Conservation (phyloP, 108 stramenopile genomes). For the Seminavis robusta region DNA sequence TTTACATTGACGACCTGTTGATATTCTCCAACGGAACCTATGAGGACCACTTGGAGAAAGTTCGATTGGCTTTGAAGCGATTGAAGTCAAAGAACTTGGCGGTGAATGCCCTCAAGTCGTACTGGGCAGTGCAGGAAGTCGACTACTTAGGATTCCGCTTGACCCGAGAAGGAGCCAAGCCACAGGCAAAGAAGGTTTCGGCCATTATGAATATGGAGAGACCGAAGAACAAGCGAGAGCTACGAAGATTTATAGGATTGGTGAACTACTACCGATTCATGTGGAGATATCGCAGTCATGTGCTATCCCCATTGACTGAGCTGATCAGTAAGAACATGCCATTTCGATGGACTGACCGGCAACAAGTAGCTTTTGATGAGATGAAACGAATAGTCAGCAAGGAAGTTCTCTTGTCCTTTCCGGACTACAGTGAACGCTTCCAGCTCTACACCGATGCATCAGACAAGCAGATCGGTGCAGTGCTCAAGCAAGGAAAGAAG, state of each 20-base stretch:
- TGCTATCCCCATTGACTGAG: slow-evolving; percentile 16
- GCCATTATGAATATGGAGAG: slow-evolving; percentile 5
- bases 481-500: slow-evolving; percentile 22
- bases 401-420: slow-evolving; percentile 17
- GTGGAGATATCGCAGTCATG: slow-evolving; percentile 6
- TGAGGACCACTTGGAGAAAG: slow-evolving; percentile 9
- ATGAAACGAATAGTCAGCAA: slow-evolving; percentile 22
- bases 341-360: slow-evolving; percentile 5
- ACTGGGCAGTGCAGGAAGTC: slow-evolving; percentile 1
- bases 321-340: neutral
- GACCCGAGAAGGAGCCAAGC: slow-evolving; percentile 4
- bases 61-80: slow-evolving; percentile 6
- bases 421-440: slow-evolving; percentile 24
- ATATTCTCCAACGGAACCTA: slow-evolving; percentile 13
- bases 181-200: slow-evolving; percentile 1
- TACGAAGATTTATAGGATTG: slow-evolving; percentile 17
- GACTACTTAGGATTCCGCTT: slow-evolving; percentile 12
- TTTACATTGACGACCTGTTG: slow-evolving; percentile 23
- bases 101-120: slow-evolving; percentile 16
- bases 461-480: slow-evolving; percentile 23
- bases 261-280: slow-evolving; percentile 17
- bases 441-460: slow-evolving; percentile 36
- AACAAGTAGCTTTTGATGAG: slow-evolving; percentile 29
- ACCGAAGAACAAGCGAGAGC: slow-evolving; percentile 6
- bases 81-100: slow-evolving; percentile 9